A percentile compares a stretch with the other conserved stretches of the same genome.
Conservation (phyloP, 768 basidiomycete species). For the Xerocomellus amylosporus region DNA sequence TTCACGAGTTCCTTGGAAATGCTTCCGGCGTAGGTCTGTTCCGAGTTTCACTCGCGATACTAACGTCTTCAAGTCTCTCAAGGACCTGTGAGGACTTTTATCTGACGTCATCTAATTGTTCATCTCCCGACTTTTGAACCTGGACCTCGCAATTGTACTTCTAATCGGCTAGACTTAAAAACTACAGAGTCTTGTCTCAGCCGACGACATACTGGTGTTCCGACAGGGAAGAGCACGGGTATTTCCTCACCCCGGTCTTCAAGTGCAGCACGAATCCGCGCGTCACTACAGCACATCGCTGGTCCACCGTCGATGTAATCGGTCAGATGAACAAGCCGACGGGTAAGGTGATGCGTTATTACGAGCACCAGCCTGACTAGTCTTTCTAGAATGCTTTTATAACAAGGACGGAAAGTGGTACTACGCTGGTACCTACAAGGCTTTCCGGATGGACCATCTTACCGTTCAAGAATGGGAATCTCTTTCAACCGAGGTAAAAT, state of each 20-base stretch:
- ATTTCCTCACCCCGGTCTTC: constrained; percentile 67
- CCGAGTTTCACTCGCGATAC: background rate
- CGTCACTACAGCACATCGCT: constrained; percentile 72
- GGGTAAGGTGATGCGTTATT: constrained; percentile 37
- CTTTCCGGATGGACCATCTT: constrained; percentile 62
- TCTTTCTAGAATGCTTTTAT: constrained; percentile 67
- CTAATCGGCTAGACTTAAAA: constrained; percentile 48
- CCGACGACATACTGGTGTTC: constrained; percentile 75
- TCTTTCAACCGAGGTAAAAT: constrained; percentile 57
- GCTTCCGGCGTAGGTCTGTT: constrained; percentile 50
- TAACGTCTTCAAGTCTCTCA: constrained; percentile 44
- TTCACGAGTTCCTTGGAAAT: constrained; percentile 67
- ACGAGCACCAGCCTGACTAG: background rate
- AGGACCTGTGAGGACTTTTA: constrained; percentile 47
- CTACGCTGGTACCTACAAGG: constrained; percentile 76
- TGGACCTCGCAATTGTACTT: background rate
- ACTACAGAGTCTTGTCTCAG: constrained; percentile 66
- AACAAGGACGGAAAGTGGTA: constrained; percentile 81
- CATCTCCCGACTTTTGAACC: background rate
- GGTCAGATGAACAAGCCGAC: constrained; percentile 59
- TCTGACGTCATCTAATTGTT: background rate
- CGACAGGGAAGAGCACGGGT: constrained; percentile 80
- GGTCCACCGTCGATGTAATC: constrained; percentile 63
- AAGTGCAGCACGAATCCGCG: constrained; percentile 80
- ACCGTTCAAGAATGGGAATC: constrained; percentile 67